phyloP scores from a whole-genome alignment of 352 stramenopile species.

The Phytopythium chamaehyphon region DNA sequence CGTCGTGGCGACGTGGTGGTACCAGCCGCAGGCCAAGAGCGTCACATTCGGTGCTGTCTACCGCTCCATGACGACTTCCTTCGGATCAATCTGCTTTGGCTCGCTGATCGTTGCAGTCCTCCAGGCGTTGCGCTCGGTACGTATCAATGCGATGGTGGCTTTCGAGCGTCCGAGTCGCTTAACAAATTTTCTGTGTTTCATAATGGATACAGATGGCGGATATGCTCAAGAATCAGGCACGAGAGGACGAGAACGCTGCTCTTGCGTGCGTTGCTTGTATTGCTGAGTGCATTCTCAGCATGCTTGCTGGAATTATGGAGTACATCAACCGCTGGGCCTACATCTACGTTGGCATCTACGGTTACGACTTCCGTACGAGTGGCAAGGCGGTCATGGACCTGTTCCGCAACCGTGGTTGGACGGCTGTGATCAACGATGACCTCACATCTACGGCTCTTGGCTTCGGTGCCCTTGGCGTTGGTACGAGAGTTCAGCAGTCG shows the following conservation, averaged over 20 bases:
- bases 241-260: constrained; percentile 67
- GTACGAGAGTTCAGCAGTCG: background rate
- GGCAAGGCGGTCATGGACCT: constrained; percentile 87
- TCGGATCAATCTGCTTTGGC: constrained; percentile 79
- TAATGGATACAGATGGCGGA: constrained; percentile 40
- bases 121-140: constrained; percentile 66
- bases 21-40: constrained; percentile 54
- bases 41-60: constrained; percentile 68
- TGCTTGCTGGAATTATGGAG: constrained; percentile 82
- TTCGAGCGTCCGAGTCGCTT: too few relatives aligned
- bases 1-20: constrained; percentile 84
- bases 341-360: constrained; percentile 89
- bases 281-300: constrained; percentile 83
- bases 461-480: constrained; percentile 80
- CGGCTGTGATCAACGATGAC: constrained; percentile 89
- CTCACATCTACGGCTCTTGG: constrained; percentile 76
- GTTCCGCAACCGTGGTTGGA: constrained; percentile 85
- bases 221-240: constrained; percentile 61
- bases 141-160: constrained; percentile 7
- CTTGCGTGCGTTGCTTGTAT: constrained; percentile 84
- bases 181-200: background rate
- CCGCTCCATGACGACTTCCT: constrained; percentile 75
- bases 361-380: constrained; percentile 80
- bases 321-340: constrained; percentile 91
- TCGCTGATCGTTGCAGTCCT: constrained; percentile 88